A percentile compares a stretch with the other conserved stretches of the same genome.
These are phyloP conservation scores for Nitzschia palea DNA, from an alignment of 108 stramenopile genomes.

Conservation along the genomic window DNA sequence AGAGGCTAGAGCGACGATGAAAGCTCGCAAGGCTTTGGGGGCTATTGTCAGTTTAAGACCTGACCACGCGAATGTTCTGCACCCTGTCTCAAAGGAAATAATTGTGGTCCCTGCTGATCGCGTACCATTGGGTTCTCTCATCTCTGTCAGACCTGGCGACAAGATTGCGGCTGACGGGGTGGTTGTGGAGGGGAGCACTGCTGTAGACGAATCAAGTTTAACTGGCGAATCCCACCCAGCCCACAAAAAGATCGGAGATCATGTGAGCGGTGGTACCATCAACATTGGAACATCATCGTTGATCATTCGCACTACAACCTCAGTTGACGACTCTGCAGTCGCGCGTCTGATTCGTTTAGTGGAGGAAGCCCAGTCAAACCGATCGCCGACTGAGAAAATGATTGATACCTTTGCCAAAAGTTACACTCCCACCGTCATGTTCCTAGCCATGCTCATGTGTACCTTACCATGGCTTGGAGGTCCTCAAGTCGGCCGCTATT, in stretches of 20 bases:
- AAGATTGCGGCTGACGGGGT: conserved; percentile 94
- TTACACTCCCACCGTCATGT: conserved; percentile 85
- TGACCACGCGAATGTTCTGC: conserved; percentile 80
- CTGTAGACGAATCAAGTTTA: conserved; percentile 92
- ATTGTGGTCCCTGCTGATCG: conserved; percentile 71
- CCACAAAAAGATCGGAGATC: conserved; percentile 57
- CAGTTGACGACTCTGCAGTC: conserved; percentile 78
- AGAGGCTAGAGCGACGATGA: conserved; percentile 67
- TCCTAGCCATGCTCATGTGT: conserved; percentile 67
- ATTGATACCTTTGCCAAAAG: conserved; percentile 81
- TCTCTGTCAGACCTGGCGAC: conserved; percentile 90
- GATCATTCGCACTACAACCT: conserved; percentile 66
- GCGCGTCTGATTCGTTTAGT: conserved; percentile 77
- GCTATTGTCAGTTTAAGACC: conserved; percentile 74
- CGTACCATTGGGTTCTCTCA: conserved; percentile 70
- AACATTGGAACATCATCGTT: conserved; percentile 75
- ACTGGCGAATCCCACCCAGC: conserved; percentile 89
- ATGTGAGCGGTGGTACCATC: conserved; percentile 82
- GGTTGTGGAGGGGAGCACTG: conserved; percentile 77
- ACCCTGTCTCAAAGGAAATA: conserved; percentile 49
- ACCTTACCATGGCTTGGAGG: conserved; percentile 82
- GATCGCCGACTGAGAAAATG: conserved; percentile 86
- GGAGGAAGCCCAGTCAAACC: conserved; percentile 84
- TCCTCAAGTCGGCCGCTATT: conserved; percentile 62
- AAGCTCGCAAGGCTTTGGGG: conserved; percentile 73